These are phyloP conservation scores for Solanum peruvianum DNA, from an alignment of 257 asterid species.

Conservation along the genomic window DNA sequence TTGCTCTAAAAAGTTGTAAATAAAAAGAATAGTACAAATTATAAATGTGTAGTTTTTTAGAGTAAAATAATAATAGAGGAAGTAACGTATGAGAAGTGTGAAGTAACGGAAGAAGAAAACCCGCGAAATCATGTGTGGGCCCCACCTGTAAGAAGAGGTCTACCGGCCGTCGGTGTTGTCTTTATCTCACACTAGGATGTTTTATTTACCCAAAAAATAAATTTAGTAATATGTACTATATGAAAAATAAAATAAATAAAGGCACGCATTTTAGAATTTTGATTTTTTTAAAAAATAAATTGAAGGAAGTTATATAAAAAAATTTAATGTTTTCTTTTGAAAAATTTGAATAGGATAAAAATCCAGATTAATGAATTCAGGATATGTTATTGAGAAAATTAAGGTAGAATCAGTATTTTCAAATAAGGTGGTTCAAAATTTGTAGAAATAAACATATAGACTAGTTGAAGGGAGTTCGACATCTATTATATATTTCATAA, in stretches of 20 bases:
- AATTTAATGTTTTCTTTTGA: background rate
- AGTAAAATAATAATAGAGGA: background rate
- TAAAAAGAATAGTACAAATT: background rate
- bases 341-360: too few relatives aligned
- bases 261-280: background rate
- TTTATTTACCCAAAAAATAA: background rate
- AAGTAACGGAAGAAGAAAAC: constrained; percentile 8
- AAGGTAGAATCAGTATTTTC: too few relatives aligned
- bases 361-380: too few relatives aligned
- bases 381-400: too few relatives aligned
- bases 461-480: too few relatives aligned
- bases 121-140: constrained; percentile 12
- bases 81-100: background rate
- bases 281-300: background rate
- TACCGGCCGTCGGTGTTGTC: constrained; percentile 43
- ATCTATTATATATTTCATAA: too few relatives aligned
- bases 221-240: background rate
- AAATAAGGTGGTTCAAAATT: rapidly evolving
- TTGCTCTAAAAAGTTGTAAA: background rate
- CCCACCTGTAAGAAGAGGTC: constrained; percentile 20
- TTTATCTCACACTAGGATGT: constrained; percentile 10
- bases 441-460: too few relatives aligned
- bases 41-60: background rate
- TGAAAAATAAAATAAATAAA: background rate
- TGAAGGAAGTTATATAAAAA: background rate